A percentile compares a stretch with the other conserved stretches of the same genome.
Conservation (phyloP, 305 asterid genomes). For the Ajuga reptans region DNA sequence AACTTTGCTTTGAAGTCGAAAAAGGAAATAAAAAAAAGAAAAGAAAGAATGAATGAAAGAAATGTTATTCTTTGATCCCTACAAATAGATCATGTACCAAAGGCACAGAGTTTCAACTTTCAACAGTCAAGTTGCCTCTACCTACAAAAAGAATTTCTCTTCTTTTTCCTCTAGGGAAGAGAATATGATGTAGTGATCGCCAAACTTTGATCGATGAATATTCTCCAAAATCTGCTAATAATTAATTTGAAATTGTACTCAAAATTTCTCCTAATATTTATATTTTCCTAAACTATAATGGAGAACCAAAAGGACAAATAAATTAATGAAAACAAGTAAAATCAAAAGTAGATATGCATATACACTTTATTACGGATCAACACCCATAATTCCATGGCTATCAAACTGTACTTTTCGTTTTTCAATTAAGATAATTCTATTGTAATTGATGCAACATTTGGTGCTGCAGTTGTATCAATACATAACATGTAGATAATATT, state of each 20-base stretch:
- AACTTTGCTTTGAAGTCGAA: no score
- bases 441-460: no score
- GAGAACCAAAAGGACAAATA: background rate
- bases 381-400: background rate
- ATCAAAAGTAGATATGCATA: background rate
- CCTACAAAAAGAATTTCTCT: background rate
- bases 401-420: no score
- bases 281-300: background rate
- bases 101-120: background rate
- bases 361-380: constrained; percentile 1
- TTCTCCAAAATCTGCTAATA: background rate
- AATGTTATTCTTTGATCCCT: background rate
- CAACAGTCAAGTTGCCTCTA: constrained; percentile 1
- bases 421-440: no score
- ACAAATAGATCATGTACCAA: background rate
- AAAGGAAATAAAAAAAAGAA: no score
- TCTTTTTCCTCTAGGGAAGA: background rate
- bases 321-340: background rate
- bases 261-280: no score
- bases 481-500: no score
- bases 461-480: no score
- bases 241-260: background rate
- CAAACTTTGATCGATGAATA: background rate
- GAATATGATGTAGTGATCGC: constrained; percentile 5
- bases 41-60: no score